A percentile compares a stretch with the other conserved stretches of the same genome.
Evolutionary conservation across 2,329 filamentous ascomycete genomes (phyloP).

Genomic region (Diplodia seriata): DNA sequence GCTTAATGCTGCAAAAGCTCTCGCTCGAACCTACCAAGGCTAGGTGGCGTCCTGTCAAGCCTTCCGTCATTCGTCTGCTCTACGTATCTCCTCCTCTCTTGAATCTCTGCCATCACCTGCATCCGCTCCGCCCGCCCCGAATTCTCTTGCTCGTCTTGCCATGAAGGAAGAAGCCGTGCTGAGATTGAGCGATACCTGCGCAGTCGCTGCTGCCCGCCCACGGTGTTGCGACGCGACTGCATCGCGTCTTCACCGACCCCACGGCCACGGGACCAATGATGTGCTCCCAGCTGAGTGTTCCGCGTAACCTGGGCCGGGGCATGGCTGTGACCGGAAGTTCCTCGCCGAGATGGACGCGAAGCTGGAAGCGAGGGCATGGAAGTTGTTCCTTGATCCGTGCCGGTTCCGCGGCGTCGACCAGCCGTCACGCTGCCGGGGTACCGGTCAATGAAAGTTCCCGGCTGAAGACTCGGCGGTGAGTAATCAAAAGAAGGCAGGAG

Average conservation of each 20-base stretch:
- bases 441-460: slow-evolving; percentile 27
- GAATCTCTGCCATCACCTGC: slow-evolving; percentile 40
- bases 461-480: slow-evolving; percentile 24
- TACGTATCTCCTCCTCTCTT: slow-evolving; percentile 33
- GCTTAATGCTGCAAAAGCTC: slow-evolving; percentile 32
- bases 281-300: slow-evolving; percentile 1
- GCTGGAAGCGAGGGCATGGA: slow-evolving; percentile 32
- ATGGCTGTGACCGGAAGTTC: slow-evolving; percentile 24
- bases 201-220: slow-evolving; percentile 26
- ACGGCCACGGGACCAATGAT: slow-evolving; percentile 9
- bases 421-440: slow-evolving; percentile 15
- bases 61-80: slow-evolving; percentile 34
- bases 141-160: slow-evolving; percentile 46
- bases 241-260: slow-evolving; percentile 8
- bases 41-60: slow-evolving; percentile 48
- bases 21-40: slow-evolving; percentile 45
- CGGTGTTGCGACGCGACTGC: slow-evolving; percentile 29
- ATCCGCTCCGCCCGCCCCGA: slow-evolving; percentile 39
- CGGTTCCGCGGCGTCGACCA: slow-evolving; percentile 18
- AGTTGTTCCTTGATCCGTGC: slow-evolving; percentile 18
- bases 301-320: slow-evolving; percentile 17
- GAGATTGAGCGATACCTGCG: slow-evolving; percentile 21
- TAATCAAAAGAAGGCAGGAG: slow-evolving; percentile 26
- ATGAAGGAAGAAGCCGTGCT: slow-evolving; percentile 34
- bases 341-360: slow-evolving; percentile 21